These are phyloP conservation scores for Beauveria sp. DNA, from an alignment of 2,329 filamentous ascomycete species.

Conservation along the genomic window DNA sequence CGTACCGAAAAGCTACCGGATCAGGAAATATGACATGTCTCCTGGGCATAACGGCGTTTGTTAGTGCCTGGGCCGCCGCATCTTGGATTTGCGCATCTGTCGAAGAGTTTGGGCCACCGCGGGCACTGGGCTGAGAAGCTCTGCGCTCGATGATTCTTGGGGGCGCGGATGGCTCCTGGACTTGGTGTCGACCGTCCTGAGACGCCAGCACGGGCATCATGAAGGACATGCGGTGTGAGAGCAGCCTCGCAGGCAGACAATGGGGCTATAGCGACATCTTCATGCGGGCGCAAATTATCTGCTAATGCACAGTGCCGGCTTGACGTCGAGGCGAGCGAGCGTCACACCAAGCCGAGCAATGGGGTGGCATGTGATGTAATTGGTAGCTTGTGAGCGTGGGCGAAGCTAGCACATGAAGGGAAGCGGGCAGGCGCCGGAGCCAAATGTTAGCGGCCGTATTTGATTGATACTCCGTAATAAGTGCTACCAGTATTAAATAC, in stretches of 20 bases:
- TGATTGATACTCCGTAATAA: no score
- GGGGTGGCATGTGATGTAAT: conserved; percentile 18
- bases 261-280: conserved; percentile 6
- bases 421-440: background rate
- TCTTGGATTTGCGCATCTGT: conserved; percentile 15
- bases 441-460: background rate
- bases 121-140: conserved; percentile 17
- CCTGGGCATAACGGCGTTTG: conserved; percentile 22
- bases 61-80: conserved; percentile 15
- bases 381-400: background rate
- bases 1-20: conserved; percentile 47
- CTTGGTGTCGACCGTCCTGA: conserved; percentile 20
- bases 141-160: conserved; percentile 17
- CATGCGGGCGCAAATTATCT: background rate
- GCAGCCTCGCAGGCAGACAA: conserved; percentile 18
- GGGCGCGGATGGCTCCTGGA: conserved; percentile 19
- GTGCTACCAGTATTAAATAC: no score
- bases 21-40: conserved; percentile 51
- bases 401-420: background rate
- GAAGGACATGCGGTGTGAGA: conserved; percentile 32
- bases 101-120: conserved; percentile 16
- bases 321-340: background rate
- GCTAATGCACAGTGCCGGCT: background rate
- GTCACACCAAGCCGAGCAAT: conserved; percentile 1
- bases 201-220: conserved; percentile 25